A percentile compares a stretch with the other conserved stretches of the same genome.
These are phyloP conservation scores for Annulohypoxylon truncatum DNA, from an alignment of 2,329 filamentous ascomycete genomes.

Conservation along the genomic window DNA sequence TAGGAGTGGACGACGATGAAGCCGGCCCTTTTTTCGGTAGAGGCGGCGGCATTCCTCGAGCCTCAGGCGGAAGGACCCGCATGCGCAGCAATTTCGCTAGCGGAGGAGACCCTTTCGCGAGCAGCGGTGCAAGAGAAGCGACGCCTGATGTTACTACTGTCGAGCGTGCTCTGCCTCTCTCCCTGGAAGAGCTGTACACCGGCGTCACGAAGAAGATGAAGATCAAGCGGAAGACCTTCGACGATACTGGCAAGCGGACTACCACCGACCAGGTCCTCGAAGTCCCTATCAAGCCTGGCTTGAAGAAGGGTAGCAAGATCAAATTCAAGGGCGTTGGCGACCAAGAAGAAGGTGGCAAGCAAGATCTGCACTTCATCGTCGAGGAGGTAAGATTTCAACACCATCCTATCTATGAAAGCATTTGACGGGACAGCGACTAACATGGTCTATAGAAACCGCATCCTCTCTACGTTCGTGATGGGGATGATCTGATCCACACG, in stretches of 20 bases:
- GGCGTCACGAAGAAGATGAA: conserved; percentile 97
- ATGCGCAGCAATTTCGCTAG: conserved; percentile 57
- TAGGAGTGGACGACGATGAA: conserved; percentile 56
- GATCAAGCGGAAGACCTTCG: conserved; percentile 96
- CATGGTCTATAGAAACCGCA: conserved; percentile 78
- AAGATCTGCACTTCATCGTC: conserved; percentile 94
- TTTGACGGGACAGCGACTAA: conserved; percentile 51
- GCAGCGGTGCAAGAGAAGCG: conserved; percentile 53
- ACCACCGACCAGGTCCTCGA: conserved; percentile 91
- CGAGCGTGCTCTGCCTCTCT: conserved; percentile 82
- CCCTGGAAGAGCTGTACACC: conserved; percentile 87
- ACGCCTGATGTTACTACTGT: conserved; percentile 92
- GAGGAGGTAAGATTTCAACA: conserved; percentile 79
- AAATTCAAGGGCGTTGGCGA: conserved; percentile 98
- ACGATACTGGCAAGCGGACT: conserved; percentile 84
- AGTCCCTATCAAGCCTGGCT: conserved; percentile 92
- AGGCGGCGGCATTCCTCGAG: conserved; percentile 58
- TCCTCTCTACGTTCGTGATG: conserved; percentile 83
- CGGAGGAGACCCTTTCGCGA: conserved; percentile 47
- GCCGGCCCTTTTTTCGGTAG: conserved; percentile 55
- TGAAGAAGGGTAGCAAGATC: conserved; percentile 98
- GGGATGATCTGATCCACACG: conserved; percentile 84
- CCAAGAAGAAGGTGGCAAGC: conserved; percentile 93
- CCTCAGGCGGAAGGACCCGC: conserved; percentile 49
- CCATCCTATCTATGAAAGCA: not conserved